Evolutionary conservation across 176 grass and related monocot genomes (phyloP).

Genomic region (Urochloa ruziziensis): DNA sequence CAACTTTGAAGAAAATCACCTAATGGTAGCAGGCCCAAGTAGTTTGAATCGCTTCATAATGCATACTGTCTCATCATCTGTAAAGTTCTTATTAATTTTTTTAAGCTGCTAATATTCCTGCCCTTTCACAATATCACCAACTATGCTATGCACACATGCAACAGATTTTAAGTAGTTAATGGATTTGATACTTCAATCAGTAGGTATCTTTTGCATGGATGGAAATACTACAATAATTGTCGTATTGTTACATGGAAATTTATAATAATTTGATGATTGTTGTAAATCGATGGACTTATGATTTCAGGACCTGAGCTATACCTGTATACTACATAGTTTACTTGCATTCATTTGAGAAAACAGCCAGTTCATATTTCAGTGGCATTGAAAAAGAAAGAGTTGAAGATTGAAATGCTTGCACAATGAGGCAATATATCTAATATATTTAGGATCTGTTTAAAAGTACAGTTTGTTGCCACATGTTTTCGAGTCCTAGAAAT

Average conservation of each 20-base stretch:
- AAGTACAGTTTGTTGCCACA: neutral
- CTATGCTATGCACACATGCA: neutral
- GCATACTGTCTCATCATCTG: neutral
- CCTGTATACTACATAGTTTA: neutral
- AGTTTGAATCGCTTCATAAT: conserved; percentile 4
- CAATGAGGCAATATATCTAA: neutral
- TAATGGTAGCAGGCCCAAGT: neutral
- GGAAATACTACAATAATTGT: neutral
- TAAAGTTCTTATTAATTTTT: neutral
- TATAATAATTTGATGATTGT: no score
- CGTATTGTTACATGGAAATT: neutral
- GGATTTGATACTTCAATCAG: neutral
- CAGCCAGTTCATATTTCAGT: neutral
- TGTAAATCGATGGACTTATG: neutral
- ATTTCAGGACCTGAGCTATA: neutral
- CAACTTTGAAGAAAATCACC: neutral
- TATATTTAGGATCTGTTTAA: neutral
- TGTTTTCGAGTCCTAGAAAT: neutral
- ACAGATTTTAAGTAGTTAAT: neutral
- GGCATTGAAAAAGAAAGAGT: neutral
- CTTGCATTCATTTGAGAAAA: neutral
- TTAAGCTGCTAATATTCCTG: neutral
- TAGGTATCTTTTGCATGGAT: neutral
- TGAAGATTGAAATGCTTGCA: neutral
- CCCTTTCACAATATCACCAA: neutral